Conservation (phyloP, 306 rosid genomes). For the Casuarina equisetifolia region DNA sequence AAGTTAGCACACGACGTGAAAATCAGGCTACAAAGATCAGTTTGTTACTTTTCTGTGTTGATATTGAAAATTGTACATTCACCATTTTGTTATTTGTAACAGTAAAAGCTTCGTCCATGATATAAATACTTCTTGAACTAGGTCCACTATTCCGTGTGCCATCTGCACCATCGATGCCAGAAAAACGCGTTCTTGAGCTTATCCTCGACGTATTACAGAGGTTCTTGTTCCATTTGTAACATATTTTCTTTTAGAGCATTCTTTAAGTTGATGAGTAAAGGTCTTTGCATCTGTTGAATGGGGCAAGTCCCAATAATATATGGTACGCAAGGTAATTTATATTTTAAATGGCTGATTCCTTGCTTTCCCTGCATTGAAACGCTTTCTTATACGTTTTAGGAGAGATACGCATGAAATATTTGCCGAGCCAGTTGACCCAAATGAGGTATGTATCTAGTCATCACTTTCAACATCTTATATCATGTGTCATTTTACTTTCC, state of each 20-base stretch:
- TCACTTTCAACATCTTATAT: slow-evolving; percentile 4
- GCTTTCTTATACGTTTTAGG: slow-evolving; percentile 35
- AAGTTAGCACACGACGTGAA: slow-evolving; percentile 18
- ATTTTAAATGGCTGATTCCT: not conserved
- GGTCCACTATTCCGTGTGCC: slow-evolving; percentile 35
- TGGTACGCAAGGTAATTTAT: not conserved
- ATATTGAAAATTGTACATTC: not conserved
- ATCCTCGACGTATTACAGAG: slow-evolving; percentile 65
- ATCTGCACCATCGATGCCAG: slow-evolving; percentile 41
- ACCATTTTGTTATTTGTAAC: not conserved
- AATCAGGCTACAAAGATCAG: slow-evolving; percentile 3
- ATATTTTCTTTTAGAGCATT: not conserved
- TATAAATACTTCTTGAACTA: slow-evolving; percentile 22
- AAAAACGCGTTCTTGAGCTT: slow-evolving; percentile 58
- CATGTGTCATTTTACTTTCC: not conserved
- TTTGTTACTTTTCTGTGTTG: slow-evolving; percentile 14
- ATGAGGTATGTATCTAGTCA: slow-evolving; percentile 42
- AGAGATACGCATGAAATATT: slow-evolving; percentile 65
- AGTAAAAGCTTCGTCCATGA: not conserved
- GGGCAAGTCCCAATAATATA: not conserved
- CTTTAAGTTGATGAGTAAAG: not conserved
- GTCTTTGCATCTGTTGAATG: not conserved
- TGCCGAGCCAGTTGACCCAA: slow-evolving; percentile 70
- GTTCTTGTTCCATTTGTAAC: slow-evolving; percentile 26
- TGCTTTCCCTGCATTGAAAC: not conserved